Conservation (phyloP, 2,329 filamentous ascomycete species). For the Plectosphaerella cucumerina region DNA sequence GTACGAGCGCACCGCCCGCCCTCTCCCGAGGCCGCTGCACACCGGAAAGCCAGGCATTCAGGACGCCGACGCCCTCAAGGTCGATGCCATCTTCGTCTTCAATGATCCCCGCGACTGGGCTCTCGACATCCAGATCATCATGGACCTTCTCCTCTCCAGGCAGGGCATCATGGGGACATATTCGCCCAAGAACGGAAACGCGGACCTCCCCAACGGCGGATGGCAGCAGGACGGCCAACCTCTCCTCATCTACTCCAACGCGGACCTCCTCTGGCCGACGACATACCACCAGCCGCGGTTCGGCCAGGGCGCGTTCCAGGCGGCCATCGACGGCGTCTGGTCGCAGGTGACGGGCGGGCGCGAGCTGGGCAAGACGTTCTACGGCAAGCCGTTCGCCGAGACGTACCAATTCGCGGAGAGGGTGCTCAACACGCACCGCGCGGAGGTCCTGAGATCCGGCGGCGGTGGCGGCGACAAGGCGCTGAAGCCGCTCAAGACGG, state of each 20-base stretch:
- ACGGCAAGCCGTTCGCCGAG: conserved; percentile 75
- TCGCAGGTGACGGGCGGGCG: conserved; percentile 61
- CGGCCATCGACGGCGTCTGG: conserved; percentile 79
- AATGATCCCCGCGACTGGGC: conserved; percentile 97
- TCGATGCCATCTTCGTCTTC: conserved; percentile 90
- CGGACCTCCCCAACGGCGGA: conserved; percentile 63
- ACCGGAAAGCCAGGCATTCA: conserved; percentile 28
- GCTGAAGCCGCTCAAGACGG: conserved; percentile 52
- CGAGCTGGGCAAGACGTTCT: conserved; percentile 57
- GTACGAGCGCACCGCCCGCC: conserved; percentile 54
- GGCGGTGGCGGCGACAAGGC: conserved; percentile 5
- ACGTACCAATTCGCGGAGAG: conserved; percentile 86
- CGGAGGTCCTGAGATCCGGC: conserved; percentile 32
- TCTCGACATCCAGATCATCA: conserved; percentile 77
- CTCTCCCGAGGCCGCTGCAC: conserved; percentile 49
- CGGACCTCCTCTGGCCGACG: conserved; percentile 86
- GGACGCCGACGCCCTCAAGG: conserved; percentile 53
- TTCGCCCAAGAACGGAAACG: conserved; percentile 65
- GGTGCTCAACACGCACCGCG: conserved; percentile 60
- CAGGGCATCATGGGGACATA: conserved; percentile 78
- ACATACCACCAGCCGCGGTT: conserved; percentile 80
- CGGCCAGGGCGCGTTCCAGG: conserved; percentile 87
- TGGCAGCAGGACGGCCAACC: conserved; percentile 83
- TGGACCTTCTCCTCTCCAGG: conserved; percentile 76
- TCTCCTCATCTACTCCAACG: conserved; percentile 80